Percentiles rank a stretch among this genome's conserved stretches.
Evolutionary conservation across 192 early-diverging fungal genomes (phyloP).

Genomic region (Dissophora globulifera): DNA sequence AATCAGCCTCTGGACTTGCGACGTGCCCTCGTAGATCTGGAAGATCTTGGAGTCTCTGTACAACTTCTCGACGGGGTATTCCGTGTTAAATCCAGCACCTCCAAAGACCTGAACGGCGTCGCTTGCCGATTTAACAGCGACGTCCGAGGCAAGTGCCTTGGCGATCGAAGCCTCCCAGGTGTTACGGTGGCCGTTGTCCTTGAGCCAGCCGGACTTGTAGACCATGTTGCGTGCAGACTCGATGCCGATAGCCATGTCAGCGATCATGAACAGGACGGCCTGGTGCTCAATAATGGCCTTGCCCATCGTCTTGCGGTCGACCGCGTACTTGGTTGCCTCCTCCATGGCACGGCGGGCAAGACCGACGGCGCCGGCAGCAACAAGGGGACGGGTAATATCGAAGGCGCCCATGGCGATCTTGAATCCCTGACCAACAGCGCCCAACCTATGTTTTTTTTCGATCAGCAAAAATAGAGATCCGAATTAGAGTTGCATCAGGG

Average conservation of each 20-base stretch:
- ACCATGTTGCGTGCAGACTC: slow-evolving; percentile 91
- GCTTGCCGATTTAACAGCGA: slow-evolving; percentile 81
- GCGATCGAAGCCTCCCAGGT: slow-evolving; percentile 96
- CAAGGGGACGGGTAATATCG: slow-evolving; percentile 91
- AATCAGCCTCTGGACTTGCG: slow-evolving; percentile 93
- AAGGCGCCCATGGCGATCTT: slow-evolving; percentile 98
- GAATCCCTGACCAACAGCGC: slow-evolving; percentile 86
- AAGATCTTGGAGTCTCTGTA: slow-evolving; percentile 95
- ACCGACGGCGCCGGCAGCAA: slow-evolving; percentile 89
- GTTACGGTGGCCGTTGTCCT: slow-evolving; percentile 88
- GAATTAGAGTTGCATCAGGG: neutral
- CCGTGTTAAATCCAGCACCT: slow-evolving; percentile 83
- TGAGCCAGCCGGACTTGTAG: slow-evolving; percentile 83
- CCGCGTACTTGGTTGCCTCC: slow-evolving; percentile 88
- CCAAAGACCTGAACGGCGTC: slow-evolving; percentile 98
- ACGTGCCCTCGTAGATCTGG: slow-evolving; percentile 97
- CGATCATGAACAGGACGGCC: slow-evolving; percentile 93
- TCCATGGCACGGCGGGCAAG: slow-evolving; percentile 93
- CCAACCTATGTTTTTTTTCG: slow-evolving; percentile 54
- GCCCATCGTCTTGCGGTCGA: slow-evolving; percentile 97
- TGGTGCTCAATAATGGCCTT: slow-evolving; percentile 90
- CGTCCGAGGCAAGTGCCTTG: slow-evolving; percentile 88
- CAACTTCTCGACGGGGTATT: slow-evolving; percentile 97
- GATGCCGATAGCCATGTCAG: slow-evolving; percentile 96
- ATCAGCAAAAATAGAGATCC: neutral